phyloP scores from a whole-genome alignment of 164 flowering plant species.

The Kalanchoe fedtschenkoi region DNA sequence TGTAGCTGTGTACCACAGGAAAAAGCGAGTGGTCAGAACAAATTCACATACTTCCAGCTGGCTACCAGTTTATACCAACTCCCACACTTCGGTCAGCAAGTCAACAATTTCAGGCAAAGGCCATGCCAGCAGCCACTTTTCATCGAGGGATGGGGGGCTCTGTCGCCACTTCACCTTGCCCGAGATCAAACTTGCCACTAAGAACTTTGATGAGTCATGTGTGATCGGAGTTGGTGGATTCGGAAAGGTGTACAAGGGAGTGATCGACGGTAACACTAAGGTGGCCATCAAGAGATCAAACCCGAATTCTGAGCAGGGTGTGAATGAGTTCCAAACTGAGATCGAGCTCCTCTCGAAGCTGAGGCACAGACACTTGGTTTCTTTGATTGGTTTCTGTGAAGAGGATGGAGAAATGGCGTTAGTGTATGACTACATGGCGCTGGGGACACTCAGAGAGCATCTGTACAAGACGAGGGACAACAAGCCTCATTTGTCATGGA shows the following conservation, averaged over 20 bases:
- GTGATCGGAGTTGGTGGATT: slow-evolving; percentile 69
- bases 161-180: slow-evolving; percentile 38
- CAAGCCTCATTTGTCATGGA: slow-evolving; percentile 35
- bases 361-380: slow-evolving; percentile 49
- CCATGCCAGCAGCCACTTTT: slow-evolving; percentile 37
- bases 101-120: slow-evolving; percentile 24
- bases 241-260: slow-evolving; percentile 75
- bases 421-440: slow-evolving; percentile 51
- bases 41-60: not conserved
- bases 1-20: slow-evolving; percentile 13
- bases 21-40: slow-evolving; percentile 1
- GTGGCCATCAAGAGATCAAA: slow-evolving; percentile 67
- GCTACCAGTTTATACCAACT: slow-evolving; percentile 11
- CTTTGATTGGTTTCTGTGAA: slow-evolving; percentile 65
- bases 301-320: slow-evolving; percentile 60
- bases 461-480: slow-evolving; percentile 22
- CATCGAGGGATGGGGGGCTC: slow-evolving; percentile 25
- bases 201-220: slow-evolving; percentile 37
- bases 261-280: slow-evolving; percentile 27
- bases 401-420: slow-evolving; percentile 47
- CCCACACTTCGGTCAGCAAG: slow-evolving; percentile 23
- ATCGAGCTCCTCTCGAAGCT: slow-evolving; percentile 56
- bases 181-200: slow-evolving; percentile 43
- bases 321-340: slow-evolving; percentile 51
- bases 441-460: slow-evolving; percentile 46